These are phyloP conservation scores for Podospora tetraspora DNA, from an alignment of 495 filamentous ascomycete genomes.

Conservation along the genomic window DNA sequence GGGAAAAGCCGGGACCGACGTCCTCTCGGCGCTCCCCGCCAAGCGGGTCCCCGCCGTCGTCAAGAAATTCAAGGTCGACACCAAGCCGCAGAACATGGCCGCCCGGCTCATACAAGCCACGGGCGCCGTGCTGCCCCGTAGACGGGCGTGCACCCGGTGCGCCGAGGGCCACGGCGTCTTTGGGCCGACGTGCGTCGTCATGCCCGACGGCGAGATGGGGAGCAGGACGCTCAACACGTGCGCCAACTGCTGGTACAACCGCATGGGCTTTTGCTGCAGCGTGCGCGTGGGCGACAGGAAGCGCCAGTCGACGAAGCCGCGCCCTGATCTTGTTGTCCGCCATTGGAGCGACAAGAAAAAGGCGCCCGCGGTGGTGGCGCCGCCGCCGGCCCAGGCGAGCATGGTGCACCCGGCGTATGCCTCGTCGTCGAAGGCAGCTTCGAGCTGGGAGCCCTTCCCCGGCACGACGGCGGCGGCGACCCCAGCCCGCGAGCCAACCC, in stretches of 20 bases:
- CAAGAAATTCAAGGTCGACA: not conserved
- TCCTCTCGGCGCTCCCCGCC: constrained; percentile 1
- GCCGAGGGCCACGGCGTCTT: not conserved
- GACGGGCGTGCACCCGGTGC: constrained; percentile 16
- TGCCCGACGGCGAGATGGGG: not conserved
- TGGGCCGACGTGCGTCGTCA: constrained; percentile 14
- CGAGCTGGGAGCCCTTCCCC: not conserved
- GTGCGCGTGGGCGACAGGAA: not conserved
- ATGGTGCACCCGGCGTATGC: not conserved
- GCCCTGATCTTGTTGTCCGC: not conserved
- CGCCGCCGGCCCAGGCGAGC: not conserved
- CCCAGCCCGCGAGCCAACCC: too few species aligned
- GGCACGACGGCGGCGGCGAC: not conserved
- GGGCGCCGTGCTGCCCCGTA: constrained; percentile 3
- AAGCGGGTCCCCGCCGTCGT: constrained; percentile 10
- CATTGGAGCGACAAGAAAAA: too few species aligned
- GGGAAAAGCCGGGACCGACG: not conserved
- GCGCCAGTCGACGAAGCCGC: not conserved
- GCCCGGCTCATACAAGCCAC: constrained; percentile 22
- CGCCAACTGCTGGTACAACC: constrained; percentile 25
- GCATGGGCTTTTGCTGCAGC: constrained; percentile 16
- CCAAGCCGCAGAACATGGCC: constrained; percentile 13
- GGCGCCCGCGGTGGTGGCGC: too few species aligned
- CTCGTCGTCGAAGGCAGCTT: not conserved
- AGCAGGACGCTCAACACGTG: constrained; percentile 13